Percentiles rank a stretch among this genome's conserved stretches.
Conservation (phyloP, 1,284 basidiomycete species). For the Ustilago vetiveriae region DNA sequence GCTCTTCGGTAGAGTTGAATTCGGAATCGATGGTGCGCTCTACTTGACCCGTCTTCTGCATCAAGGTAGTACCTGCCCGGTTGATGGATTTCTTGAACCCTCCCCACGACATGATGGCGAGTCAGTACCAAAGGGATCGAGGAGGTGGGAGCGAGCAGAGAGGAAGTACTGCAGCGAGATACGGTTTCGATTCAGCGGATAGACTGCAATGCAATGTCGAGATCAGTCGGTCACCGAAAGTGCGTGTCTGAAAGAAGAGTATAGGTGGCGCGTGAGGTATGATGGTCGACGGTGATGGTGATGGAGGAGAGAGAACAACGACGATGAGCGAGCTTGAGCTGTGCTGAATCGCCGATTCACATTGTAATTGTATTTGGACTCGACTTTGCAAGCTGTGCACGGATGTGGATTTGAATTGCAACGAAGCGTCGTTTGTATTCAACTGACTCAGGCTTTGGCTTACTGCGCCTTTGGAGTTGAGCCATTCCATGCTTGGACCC, state of each 20-base stretch:
- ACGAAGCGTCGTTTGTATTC: background rate
- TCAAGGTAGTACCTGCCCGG: constrained; percentile 85
- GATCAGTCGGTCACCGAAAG: too few relatives aligned
- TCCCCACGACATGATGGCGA: constrained; percentile 64
- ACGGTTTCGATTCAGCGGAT: too few relatives aligned
- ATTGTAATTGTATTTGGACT: constrained; percentile 1
- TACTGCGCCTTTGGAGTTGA: too few relatives aligned
- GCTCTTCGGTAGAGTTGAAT: constrained; percentile 89
- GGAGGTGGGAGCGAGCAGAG: too few relatives aligned
- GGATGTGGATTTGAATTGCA: constrained; percentile 4
- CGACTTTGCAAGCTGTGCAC: constrained; percentile 36
- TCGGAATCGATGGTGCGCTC: constrained; percentile 94
- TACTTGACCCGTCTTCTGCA: constrained; percentile 85
- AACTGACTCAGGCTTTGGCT: too few relatives aligned
- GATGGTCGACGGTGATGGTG: background rate
- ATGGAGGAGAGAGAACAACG: background rate
- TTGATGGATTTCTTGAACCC: constrained; percentile 93
- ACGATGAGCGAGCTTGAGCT: too few relatives aligned
- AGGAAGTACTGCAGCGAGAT: too few relatives aligned
- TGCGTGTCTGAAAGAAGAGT: background rate
- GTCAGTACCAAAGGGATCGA: background rate
- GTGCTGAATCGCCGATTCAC: background rate
- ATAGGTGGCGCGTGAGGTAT: constrained; percentile 1
- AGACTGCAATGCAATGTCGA: too few relatives aligned
- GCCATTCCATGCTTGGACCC: constrained; percentile 2